Base-by-base conservation (phyloP, 495 filamentous ascomycete genomes). In the Sabuloglossum arenarium region DNA sequence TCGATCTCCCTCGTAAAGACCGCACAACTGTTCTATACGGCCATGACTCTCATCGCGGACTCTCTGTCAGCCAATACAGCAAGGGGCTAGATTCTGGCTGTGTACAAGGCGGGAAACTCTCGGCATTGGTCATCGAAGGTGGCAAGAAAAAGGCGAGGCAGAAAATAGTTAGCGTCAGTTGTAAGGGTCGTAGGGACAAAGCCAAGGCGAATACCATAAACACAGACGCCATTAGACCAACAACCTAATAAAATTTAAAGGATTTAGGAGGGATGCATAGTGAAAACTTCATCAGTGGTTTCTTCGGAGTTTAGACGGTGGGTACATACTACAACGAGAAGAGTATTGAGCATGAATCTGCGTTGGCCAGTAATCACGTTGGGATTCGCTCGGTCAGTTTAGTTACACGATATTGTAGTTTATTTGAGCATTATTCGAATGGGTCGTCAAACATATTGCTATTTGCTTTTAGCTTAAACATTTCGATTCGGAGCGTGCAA, bases 21-120 rank as follows among this genome's bases (percentile, higher is more conserved):
- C 63, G 66, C 1, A 70, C 61, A 45, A 82, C 82, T 21, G 78
- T 91, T 23, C 72, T 84, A 50, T 98, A 95, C 64, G 91, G 90
- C 3, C 91, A 98, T 64, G 85, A 97, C 65, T 76, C 86, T 39
- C 79, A 78, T 42, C 65, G 69, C 0, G 86, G 85, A 0, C 73
- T 94, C 19, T 78, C 82, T 42, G 66, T 85, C 6, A 66, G 75
- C 46, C 68, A 68, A 30, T 93, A 88, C 64, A 82, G 81, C 43
- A 87, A 86, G 63, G 91, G 91, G 1, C 70, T 98, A 23, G 91
- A 97, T 64, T 80, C 80, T 0, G 82, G 81, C 1, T 96, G 89
- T 63, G 77, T 85, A 10, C 77, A 79, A 55, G 88, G 86, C 8
- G 80, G 79, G 0, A 71, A 74, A 55, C 63, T 96, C 57, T 85